These are phyloP conservation scores for Cryphonectria parasitica DNA, from an alignment of 2,329 filamentous ascomycete genomes.

Conservation along the genomic window DNA sequence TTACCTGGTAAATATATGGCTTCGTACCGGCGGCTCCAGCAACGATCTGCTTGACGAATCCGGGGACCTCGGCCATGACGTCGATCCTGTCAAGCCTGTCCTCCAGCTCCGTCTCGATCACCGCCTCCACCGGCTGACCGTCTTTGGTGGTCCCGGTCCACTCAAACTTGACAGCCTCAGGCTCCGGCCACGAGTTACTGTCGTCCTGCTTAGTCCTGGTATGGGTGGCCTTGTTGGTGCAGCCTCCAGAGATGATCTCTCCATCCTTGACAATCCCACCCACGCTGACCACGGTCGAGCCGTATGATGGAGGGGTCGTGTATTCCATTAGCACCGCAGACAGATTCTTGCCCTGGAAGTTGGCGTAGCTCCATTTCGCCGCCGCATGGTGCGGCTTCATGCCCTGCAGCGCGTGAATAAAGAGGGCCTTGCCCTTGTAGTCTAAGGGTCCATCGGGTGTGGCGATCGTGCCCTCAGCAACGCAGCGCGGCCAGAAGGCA, in stretches of 20 bases:
- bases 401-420: constrained; percentile 86
- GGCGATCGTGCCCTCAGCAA: constrained; percentile 79
- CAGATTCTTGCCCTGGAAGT: constrained; percentile 86
- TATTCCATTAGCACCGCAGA: constrained; percentile 96
- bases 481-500: constrained; percentile 90
- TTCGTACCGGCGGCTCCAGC: constrained; percentile 87
- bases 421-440: constrained; percentile 78
- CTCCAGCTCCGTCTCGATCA: constrained; percentile 70
- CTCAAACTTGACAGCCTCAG: constrained; percentile 71
- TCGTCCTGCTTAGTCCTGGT: constrained; percentile 70
- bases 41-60: constrained; percentile 93
- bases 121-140: constrained; percentile 71
- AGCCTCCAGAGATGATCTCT: constrained; percentile 76
- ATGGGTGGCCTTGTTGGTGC: constrained; percentile 69
- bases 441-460: constrained; percentile 82
- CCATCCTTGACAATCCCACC: constrained; percentile 81
- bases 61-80: constrained; percentile 94
- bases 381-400: constrained; percentile 99
- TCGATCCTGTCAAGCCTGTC: constrained; percentile 81
- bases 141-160: constrained; percentile 83
- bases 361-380: constrained; percentile 88
- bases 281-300: constrained; percentile 79
- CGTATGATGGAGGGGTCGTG: constrained; percentile 92
- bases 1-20: constrained; percentile 96
- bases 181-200: constrained; percentile 88